Evolutionary conservation across 768 basidiomycete species (phyloP), one percentile per base, ranked within the genome.

Genomic region (Lactarius indigo): DNA sequence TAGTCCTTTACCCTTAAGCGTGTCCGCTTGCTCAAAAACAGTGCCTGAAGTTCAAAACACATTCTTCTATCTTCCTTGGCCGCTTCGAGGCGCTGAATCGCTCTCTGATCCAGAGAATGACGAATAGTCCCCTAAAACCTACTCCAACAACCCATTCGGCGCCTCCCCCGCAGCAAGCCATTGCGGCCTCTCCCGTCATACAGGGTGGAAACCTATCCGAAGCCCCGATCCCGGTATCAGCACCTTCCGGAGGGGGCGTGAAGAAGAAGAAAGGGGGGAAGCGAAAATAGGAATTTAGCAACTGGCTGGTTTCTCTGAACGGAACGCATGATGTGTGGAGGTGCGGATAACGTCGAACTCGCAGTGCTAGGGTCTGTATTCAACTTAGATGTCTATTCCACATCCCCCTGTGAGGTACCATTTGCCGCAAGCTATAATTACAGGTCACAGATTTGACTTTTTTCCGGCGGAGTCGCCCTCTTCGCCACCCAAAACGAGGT

Each of bases 21-120:
- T 20, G 18, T 17, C 17, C 8, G 18, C 28, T 10, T 12, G 37
- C 2, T 7, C 28, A 17, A 37, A 20, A 30, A 7, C 75, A 98
- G 96, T 96, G 94, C 76, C 82, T 98, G 72, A 97, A 96, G 77
- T 98, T 96, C 82, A 94, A 96, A 77, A 96, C 96, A 1, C 88
- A 89, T 72, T 97, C 95, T 3, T 93, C 92, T 59, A 89, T 96
- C 74, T 94, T 93, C 78, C 88, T 98, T 69, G 97, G 98, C 82
- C 91, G 96, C 71, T 98, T 98, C 79, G 95, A 98, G 77, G 84
- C 89, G 8, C 83, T 98, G 68, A 97, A 96, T 74, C 83, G 91
- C 52, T 86, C 90, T 8, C 81, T 97, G 61, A 90, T 94, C 81
- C 84, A 88, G 72, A 91, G 90, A 78, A 94, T 94, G 88, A 90